Evolutionary conservation across 129 eudicot species (phyloP).

Genomic region (Centrapalus pauciflorus): DNA sequence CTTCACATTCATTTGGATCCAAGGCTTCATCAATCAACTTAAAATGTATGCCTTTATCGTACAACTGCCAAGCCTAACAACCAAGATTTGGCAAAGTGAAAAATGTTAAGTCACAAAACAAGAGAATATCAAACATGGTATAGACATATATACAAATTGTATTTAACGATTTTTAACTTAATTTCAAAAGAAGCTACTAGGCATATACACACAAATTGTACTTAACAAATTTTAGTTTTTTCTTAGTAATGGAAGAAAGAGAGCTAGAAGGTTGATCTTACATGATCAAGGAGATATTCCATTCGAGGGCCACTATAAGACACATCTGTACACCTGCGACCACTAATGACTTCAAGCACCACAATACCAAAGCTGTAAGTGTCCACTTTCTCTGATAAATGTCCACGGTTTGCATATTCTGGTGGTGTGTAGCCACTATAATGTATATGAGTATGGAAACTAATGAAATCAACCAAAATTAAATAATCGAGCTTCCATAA

Average conservation of each 20-base stretch:
- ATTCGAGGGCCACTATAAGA: slow-evolving; percentile 28
- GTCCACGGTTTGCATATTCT: slow-evolving; percentile 50
- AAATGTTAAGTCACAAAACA: background rate
- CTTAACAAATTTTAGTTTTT: background rate
- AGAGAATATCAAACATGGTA: background rate
- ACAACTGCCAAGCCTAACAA: slow-evolving; percentile 40
- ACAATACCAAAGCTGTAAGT: slow-evolving; percentile 52
- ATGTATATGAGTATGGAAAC: background rate
- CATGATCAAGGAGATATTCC: slow-evolving; percentile 50
- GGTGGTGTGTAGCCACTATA: slow-evolving; percentile 59
- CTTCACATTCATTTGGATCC: slow-evolving; percentile 26
- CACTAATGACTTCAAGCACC: slow-evolving; percentile 48
- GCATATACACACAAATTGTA: no score
- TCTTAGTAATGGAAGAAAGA: background rate
- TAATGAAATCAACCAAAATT: background rate
- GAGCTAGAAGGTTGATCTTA: background rate
- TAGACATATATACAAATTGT: background rate
- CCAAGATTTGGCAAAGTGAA: background rate
- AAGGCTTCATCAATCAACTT: slow-evolving; percentile 34
- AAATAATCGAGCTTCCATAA: background rate
- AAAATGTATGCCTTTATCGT: slow-evolving; percentile 17
- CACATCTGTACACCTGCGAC: slow-evolving; percentile 40
- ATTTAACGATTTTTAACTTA: no score
- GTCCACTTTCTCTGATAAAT: slow-evolving; percentile 57
- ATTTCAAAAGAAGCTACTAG: no score